Evolutionary conservation across 345 rosid genomes (phyloP), one percentile per base, ranked within the genome.

Genomic region (Cardamine chenopodiifolia): DNA sequence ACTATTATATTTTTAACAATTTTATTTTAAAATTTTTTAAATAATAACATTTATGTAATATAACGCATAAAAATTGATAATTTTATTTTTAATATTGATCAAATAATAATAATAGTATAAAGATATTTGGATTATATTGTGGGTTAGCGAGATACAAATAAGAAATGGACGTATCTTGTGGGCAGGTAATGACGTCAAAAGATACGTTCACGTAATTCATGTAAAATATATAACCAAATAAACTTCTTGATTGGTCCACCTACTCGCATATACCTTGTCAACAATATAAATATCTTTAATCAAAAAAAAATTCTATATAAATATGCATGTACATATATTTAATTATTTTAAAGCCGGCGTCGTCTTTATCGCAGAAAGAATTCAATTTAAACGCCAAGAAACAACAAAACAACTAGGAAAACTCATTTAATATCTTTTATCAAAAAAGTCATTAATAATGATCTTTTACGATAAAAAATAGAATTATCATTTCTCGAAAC

Each of bases 151-250:
- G 28, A 62, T 39, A 53, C 39, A 52, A 40, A 22, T 49, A 34
- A 22, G 5, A 35, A 25, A 5, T 72, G 49, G 75, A 62, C 63
- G 45, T 72, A 53, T 29, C 56, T 15, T 64, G 64, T 44, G 71
- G 64, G 71, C 50, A 64, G 29, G 78, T 44, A 65, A 31, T 14
- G 47, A 44, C 25, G 20, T 39, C 64, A 56, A 14, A 64, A 31
- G 49, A 65, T 55, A 73, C 77, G 58, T 73, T 73, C 77, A 73
- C 71, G 77, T 22, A 55, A 55, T 44, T 73, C 77, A 44, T 65
- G 76, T 48, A 55, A 44, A 65, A n/a, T 45, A 23, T 4, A 55
- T 39, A n/a, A 71, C 39, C 13, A 34, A n/a, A 57, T 20, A 45
- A 70, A 62, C 62, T 63, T 40, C 34, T 52, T 72, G 47, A 62